These are phyloP conservation scores for Ustilago loliicola DNA, from an alignment of 1,284 basidiomycete genomes.

Conservation along the genomic window DNA sequence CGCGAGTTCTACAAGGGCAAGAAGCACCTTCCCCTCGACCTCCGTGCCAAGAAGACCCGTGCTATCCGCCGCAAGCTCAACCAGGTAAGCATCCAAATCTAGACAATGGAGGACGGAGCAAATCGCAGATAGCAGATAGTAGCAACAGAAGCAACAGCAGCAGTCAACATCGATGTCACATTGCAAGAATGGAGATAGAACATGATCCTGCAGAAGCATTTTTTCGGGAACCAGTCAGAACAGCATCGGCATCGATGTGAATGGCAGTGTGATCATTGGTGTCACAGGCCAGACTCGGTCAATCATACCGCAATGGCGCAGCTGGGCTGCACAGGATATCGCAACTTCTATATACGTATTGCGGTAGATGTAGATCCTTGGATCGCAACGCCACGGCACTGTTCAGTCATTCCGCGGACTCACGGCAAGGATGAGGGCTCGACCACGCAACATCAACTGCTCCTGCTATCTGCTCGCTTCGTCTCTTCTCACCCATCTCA, in stretches of 20 bases:
- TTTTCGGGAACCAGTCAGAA: neutral
- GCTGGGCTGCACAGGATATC: neutral
- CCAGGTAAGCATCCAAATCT: conserved; percentile 74
- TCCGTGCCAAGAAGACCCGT: conserved; percentile 97
- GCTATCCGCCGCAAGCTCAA: conserved; percentile 96
- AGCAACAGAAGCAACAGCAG: neutral
- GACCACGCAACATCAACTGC: neutral
- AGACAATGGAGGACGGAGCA: neutral
- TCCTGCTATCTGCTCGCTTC: neutral
- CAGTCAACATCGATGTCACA: neutral
- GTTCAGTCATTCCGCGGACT: neutral
- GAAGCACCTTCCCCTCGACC: conserved; percentile 96
- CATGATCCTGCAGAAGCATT: neutral
- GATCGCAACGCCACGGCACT: too few species aligned
- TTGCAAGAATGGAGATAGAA: neutral
- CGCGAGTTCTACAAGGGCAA: conserved; percentile 98
- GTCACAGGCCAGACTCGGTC: neutral
- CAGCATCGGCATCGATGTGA: neutral
- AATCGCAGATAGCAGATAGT: neutral
- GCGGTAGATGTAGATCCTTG: too few species aligned
- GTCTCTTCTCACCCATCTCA: neutral
- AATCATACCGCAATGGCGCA: neutral
- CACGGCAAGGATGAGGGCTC: neutral
- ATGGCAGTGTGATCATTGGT: neutral
- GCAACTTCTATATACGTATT: too few species aligned